Percentiles rank a stretch among this genome's conserved stretches.
These are phyloP conservation scores for Penicillium frequentans DNA, from an alignment of 2,329 filamentous ascomycete genomes.

Conservation along the genomic window DNA sequence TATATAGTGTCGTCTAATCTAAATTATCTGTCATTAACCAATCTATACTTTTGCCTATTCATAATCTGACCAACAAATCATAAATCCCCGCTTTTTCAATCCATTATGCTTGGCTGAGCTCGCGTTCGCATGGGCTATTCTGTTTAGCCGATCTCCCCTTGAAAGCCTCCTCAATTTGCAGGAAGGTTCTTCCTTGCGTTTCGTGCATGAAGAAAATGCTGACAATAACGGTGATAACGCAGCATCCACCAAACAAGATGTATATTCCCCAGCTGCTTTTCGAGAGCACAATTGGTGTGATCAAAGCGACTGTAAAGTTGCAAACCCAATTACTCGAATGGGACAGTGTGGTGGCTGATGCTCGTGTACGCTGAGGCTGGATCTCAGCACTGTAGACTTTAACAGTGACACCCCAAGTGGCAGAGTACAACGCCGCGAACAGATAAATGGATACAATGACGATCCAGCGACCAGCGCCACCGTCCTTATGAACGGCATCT, in stretches of 20 bases:
- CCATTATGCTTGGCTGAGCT: neutral
- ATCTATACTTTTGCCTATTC: too few relatives aligned
- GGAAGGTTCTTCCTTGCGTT: slow-evolving; percentile 49
- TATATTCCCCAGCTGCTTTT: slow-evolving; percentile 47
- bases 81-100: too few relatives aligned
- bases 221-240: slow-evolving; percentile 40
- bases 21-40: too few relatives aligned
- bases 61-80: too few relatives aligned
- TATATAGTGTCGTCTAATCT: too few relatives aligned
- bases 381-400: slow-evolving; percentile 62
- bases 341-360: slow-evolving; percentile 53
- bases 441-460: slow-evolving; percentile 26
- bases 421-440: slow-evolving; percentile 26
- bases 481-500: slow-evolving; percentile 26
- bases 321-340: slow-evolving; percentile 54
- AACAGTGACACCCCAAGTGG: slow-evolving; percentile 55
- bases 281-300: slow-evolving; percentile 45
- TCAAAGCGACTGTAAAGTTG: slow-evolving; percentile 48
- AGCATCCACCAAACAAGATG: slow-evolving; percentile 47
- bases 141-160: neutral
- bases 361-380: slow-evolving; percentile 56
- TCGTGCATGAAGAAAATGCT: slow-evolving; percentile 51
- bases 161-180: slow-evolving; percentile 52
- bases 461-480: slow-evolving; percentile 31
- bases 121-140: neutral